These are phyloP conservation scores for Penicillium sp. DNA, from an alignment of 2,329 filamentous ascomycete genomes.

Conservation along the genomic window DNA sequence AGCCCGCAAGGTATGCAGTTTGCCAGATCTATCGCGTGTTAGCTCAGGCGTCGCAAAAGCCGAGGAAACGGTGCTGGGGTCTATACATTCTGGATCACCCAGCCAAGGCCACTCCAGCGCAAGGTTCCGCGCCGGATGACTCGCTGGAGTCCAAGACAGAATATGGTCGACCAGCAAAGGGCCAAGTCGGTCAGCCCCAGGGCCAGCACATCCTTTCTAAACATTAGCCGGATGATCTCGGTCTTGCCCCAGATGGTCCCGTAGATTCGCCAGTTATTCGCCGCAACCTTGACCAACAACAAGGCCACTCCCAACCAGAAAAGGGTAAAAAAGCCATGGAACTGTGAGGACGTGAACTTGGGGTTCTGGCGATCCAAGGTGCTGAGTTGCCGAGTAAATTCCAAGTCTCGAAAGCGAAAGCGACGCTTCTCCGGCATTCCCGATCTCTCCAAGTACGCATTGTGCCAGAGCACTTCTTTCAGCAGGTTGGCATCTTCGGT, in stretches of 20 bases:
- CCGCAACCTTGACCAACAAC: conserved; percentile 64
- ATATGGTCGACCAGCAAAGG: conserved; percentile 65
- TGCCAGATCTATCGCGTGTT: conserved; percentile 66
- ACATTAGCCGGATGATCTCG: conserved; percentile 70
- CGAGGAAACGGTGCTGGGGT: background rate
- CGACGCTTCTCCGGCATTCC: conserved; percentile 35
- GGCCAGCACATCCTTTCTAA: conserved; percentile 52
- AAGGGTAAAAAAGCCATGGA: conserved; percentile 75
- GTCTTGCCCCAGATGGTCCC: conserved; percentile 68
- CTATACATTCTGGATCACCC: conserved; percentile 67
- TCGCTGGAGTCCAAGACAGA: conserved; percentile 65
- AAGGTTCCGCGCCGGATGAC: conserved; percentile 59
- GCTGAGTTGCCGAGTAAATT: conserved; percentile 71
- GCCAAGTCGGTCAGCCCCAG: conserved; percentile 63
- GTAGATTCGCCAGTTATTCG: conserved; percentile 65
- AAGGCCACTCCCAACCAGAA: conserved; percentile 66
- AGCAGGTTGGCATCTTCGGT: conserved; percentile 50
- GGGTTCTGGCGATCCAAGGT: conserved; percentile 72
- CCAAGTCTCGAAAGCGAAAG: conserved; percentile 53
- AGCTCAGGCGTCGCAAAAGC: background rate
- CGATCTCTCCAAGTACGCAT: conserved; percentile 40
- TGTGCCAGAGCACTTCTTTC: conserved; percentile 45
- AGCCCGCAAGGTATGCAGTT: conserved; percentile 58
- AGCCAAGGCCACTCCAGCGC: conserved; percentile 66
- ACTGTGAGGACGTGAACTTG: conserved; percentile 63